Conservation (phyloP, 805 yeast genomes). For the Novakomyces olei region DNA sequence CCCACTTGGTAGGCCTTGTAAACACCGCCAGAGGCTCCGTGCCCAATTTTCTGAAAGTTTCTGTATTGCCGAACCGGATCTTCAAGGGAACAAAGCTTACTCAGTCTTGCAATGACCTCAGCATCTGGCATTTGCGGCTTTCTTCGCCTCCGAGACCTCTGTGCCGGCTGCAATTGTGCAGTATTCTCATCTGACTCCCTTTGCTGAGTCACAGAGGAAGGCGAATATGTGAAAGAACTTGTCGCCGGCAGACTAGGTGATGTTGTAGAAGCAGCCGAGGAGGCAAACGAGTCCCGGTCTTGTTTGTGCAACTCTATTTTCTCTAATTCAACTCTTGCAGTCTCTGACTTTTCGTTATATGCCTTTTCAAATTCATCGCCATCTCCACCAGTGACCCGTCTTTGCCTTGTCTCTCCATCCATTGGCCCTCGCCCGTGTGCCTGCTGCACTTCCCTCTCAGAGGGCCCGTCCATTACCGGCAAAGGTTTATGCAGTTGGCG, state of each 20-base stretch:
- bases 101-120: constrained; percentile 60
- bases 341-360: too few relatives aligned
- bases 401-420: too few relatives aligned
- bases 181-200: neutral
- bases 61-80: constrained; percentile 56
- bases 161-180: constrained; percentile 2
- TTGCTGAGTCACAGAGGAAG: neutral
- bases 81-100: constrained; percentile 55
- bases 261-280: constrained; percentile 3
- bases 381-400: too few relatives aligned
- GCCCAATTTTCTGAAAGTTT: constrained; percentile 63
- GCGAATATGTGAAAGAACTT: neutral
- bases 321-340: too few relatives aligned
- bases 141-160: constrained; percentile 40
- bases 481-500: too few relatives aligned
- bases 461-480: too few relatives aligned
- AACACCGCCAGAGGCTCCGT: constrained; percentile 96
- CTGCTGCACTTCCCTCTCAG: too few relatives aligned
- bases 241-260: constrained; percentile 7
- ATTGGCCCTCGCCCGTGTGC: too few relatives aligned
- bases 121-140: constrained; percentile 52
- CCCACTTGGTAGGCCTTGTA: constrained; percentile 21
- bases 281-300: constrained; percentile 1
- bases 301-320: too few relatives aligned
- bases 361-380: too few relatives aligned